Conservation (phyloP, 2,329 filamentous ascomycete species). For the Penicillium sp. region DNA sequence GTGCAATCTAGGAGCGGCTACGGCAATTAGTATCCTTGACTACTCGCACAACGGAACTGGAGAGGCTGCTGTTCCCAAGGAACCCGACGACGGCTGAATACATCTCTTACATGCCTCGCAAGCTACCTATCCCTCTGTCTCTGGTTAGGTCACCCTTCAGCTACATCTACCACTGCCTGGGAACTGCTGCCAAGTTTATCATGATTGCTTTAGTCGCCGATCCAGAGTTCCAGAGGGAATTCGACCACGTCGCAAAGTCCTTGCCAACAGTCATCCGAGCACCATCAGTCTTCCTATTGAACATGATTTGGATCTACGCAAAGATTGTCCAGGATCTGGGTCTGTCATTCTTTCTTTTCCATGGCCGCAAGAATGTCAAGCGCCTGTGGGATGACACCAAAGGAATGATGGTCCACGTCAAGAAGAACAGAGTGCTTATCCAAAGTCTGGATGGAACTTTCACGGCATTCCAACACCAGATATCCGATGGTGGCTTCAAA, state of each 20-base stretch:
- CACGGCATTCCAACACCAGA: constrained; percentile 47
- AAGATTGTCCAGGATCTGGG: constrained; percentile 42
- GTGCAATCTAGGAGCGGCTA: constrained; percentile 46
- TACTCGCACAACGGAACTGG: constrained; percentile 29
- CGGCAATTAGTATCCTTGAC: constrained; percentile 30
- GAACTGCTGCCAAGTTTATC: constrained; percentile 46
- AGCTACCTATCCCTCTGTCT: constrained; percentile 19
- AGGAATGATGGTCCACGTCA: constrained; percentile 46
- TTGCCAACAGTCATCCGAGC: constrained; percentile 35
- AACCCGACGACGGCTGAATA: constrained; percentile 24
- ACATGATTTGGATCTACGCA: constrained; percentile 47
- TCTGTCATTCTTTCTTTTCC: constrained; percentile 47
- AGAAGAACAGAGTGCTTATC: constrained; percentile 46
- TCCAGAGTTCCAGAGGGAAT: constrained; percentile 49
- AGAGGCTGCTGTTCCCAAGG: constrained; percentile 22
- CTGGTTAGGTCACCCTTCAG: constrained; percentile 34
- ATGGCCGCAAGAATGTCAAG: constrained; percentile 47
- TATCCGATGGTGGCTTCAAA: constrained; percentile 37
- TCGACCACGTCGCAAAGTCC: constrained; percentile 42
- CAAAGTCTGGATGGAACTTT: constrained; percentile 46
- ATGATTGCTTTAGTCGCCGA: constrained; percentile 50
- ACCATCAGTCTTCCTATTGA: constrained; percentile 41
- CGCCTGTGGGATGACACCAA: constrained; percentile 47
- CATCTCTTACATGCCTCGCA: constrained; percentile 28
- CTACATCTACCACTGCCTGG: constrained; percentile 42